Conservation (phyloP, 371 early-diverging fungal species). For the Rhizopus sp. region DNA sequence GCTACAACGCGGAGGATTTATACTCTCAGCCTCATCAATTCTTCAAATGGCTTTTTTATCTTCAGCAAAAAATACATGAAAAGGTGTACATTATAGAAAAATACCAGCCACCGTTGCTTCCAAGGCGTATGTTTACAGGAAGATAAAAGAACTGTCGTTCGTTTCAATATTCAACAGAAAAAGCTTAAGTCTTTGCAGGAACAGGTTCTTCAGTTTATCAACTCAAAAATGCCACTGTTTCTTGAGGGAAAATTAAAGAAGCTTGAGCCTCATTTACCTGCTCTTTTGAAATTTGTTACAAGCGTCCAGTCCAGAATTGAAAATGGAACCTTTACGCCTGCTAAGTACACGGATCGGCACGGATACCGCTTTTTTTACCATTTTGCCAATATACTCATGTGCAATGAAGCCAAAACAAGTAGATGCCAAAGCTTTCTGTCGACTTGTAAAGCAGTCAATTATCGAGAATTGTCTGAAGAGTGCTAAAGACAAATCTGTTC, state of each 20-base stretch:
- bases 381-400: not conserved
- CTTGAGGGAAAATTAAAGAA: not conserved
- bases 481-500: not conserved
- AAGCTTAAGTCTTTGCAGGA: slow-evolving; percentile 3
- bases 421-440: slow-evolving; percentile 1
- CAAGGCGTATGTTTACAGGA: not conserved
- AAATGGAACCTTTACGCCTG: not conserved
- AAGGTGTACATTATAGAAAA: not conserved
- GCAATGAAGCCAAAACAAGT: not conserved
- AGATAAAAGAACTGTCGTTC: slow-evolving; percentile 1
- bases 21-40: not conserved
- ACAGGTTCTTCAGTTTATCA: not conserved
- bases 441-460: not conserved
- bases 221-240: not conserved
- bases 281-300: not conserved
- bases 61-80: slow-evolving; percentile 5
- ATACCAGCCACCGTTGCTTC: not conserved
- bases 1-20: too few relatives aligned
- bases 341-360: slow-evolving; percentile 1
- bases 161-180: not conserved
- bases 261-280: not conserved
- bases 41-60: slow-evolving; percentile 4
- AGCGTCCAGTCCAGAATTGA: not conserved
- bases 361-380: slow-evolving; percentile 4
- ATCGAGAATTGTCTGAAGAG: not conserved